These are phyloP conservation scores for Sporormia fimetaria DNA, from an alignment of 495 filamentous ascomycete species.

Conservation along the genomic window DNA sequence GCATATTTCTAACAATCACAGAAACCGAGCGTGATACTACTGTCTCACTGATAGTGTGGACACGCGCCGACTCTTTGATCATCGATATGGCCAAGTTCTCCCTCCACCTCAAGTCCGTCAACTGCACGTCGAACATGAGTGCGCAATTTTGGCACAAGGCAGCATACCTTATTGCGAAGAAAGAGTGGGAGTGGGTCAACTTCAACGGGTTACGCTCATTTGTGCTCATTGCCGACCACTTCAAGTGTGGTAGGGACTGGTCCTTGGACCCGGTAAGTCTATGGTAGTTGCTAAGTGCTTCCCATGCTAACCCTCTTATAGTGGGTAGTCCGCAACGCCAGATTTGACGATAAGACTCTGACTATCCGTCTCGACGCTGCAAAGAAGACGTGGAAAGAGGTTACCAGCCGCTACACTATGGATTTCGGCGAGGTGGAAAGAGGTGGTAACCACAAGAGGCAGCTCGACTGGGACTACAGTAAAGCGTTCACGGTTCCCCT, in stretches of 20 bases:
- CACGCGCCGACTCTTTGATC: background rate
- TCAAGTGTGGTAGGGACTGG: conserved; percentile 4
- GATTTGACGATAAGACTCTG: background rate
- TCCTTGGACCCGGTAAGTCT: conserved; percentile 1
- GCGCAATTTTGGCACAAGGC: background rate
- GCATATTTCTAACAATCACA: no score
- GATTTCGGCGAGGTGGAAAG: background rate
- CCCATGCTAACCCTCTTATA: no score
- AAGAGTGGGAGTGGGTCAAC: conserved; percentile 7
- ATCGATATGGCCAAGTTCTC: background rate
- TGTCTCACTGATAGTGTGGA: conserved; percentile 1
- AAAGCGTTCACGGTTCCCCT: background rate
- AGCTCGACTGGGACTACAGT: background rate
- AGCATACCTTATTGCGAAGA: background rate
- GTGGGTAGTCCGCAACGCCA: background rate
- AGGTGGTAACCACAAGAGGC: background rate
- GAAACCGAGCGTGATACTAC: no score
- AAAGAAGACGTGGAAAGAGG: conserved; percentile 4
- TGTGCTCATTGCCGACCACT: conserved; percentile 2
- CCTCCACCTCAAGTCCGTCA: background rate
- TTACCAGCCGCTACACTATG: background rate
- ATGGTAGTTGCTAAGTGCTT: no score
- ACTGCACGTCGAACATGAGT: background rate
- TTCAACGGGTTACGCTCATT: conserved; percentile 6
- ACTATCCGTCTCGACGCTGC: background rate